Percentiles rank a stretch among this genome's conserved stretches.
phyloP scores from a whole-genome alignment of 2,329 filamentous ascomycete genomes.

The Reticulascus tulasneorum region DNA sequence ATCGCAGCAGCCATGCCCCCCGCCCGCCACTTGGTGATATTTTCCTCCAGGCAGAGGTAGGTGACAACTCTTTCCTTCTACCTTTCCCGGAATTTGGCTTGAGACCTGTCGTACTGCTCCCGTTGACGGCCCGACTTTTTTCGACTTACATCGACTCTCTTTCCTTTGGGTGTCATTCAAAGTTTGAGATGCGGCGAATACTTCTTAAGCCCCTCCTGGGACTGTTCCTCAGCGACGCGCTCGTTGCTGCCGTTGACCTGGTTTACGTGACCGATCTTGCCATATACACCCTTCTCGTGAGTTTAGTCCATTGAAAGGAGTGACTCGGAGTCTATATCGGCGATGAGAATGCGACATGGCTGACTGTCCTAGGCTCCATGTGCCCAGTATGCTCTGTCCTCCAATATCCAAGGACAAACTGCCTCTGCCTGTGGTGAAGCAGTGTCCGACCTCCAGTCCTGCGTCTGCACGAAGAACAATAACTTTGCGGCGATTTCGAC shows the following conservation, averaged over 20 bases:
- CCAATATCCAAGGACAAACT: slow-evolving; percentile 40
- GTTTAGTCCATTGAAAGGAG: slow-evolving; percentile 5
- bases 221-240: not conserved
- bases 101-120: not conserved
- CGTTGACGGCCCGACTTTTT: slow-evolving; percentile 1
- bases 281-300: slow-evolving; percentile 37
- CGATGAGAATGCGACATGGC: no score
- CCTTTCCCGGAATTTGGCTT: not conserved
- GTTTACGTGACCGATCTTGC: slow-evolving; percentile 41
- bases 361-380: slow-evolving; percentile 41
- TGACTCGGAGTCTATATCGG: no score
- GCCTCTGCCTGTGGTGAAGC: slow-evolving; percentile 37
- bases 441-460: slow-evolving; percentile 43
- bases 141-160: not conserved
- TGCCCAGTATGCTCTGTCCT: slow-evolving; percentile 40
- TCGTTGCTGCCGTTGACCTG: slow-evolving; percentile 17
- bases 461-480: slow-evolving; percentile 47
- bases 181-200: slow-evolving; percentile 2
- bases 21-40: not conserved
- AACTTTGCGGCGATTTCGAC: slow-evolving; percentile 33
- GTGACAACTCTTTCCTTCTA: not conserved
- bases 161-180: not conserved
- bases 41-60: not conserved
- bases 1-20: not conserved
- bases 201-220: not conserved